Conservation (phyloP, 495 filamentous ascomycete genomes). For the Penicillium canescens region DNA sequence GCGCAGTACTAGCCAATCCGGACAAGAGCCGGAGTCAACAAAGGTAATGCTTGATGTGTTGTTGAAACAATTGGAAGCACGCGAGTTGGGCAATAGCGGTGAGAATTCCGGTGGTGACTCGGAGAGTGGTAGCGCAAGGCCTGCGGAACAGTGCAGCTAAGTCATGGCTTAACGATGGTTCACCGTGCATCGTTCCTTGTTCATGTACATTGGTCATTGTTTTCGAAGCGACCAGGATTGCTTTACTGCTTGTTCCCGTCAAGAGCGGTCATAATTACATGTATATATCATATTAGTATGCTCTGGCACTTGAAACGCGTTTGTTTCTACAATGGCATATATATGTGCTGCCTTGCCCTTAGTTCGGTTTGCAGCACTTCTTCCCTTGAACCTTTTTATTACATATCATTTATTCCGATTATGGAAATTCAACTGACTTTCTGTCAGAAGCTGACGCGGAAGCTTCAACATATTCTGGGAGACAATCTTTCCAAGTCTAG, state of each 20-base stretch:
- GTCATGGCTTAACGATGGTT: not conserved
- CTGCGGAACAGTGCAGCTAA: not conserved
- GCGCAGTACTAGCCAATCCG: not conserved
- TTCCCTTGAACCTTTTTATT: not conserved
- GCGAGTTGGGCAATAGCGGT: not conserved
- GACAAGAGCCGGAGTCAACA: slow-evolving; percentile 1
- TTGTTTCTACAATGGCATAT: not conserved
- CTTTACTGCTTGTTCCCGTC: not conserved
- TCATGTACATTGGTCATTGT: not conserved
- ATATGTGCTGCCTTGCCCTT: not conserved
- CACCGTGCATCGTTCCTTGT: not conserved
- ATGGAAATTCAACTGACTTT: not conserved
- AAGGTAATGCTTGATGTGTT: slow-evolving; percentile 1
- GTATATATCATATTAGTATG: not conserved
- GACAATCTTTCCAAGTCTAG: not conserved
- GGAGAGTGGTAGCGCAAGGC: not conserved
- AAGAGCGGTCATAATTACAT: not conserved
- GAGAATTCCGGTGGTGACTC: not conserved
- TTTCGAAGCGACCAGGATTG: not conserved
- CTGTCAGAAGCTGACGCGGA: not conserved
- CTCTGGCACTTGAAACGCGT: not conserved
- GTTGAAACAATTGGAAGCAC: not conserved
- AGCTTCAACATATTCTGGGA: slow-evolving; percentile 1
- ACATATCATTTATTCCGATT: not conserved
- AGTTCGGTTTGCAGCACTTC: not conserved